Conservation (phyloP, 31 red algal genomes). For the Bonnemaisonia californica region DNA sequence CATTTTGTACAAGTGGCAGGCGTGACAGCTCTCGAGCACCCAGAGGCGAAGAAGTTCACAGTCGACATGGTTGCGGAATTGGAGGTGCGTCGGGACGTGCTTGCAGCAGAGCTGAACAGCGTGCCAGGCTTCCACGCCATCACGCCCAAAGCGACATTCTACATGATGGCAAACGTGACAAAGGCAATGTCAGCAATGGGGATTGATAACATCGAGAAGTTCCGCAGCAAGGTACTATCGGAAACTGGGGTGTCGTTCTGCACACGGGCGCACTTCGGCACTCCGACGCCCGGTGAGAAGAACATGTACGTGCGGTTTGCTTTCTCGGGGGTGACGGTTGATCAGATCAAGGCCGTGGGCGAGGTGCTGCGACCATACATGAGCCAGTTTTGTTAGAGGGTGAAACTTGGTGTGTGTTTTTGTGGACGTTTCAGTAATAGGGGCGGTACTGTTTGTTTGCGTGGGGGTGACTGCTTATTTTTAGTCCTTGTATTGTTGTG, state of each 20-base stretch:
- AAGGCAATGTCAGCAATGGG: conserved; percentile 59
- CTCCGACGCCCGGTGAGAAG: conserved; percentile 55
- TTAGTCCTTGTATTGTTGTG: too few relatives aligned
- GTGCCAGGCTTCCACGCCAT: conserved; percentile 54
- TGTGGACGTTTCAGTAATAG: too few relatives aligned
- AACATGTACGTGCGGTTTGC: conserved; percentile 75
- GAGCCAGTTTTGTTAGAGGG: conserved; percentile 46
- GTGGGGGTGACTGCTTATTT: too few relatives aligned
- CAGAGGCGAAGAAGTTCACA: conserved; percentile 58
- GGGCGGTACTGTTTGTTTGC: too few relatives aligned
- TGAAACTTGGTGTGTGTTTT: too few relatives aligned
- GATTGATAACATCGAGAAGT: conserved; percentile 46
- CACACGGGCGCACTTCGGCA: conserved; percentile 70
- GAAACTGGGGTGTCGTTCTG: conserved; percentile 78
- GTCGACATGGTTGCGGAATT: conserved; percentile 66
- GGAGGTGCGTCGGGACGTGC: conserved; percentile 56
- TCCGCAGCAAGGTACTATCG: conserved; percentile 52
- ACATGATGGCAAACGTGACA: conserved; percentile 77
- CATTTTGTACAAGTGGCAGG: conserved; percentile 81
- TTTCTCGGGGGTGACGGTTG: conserved; percentile 70
- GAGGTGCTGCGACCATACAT: conserved; percentile 61
- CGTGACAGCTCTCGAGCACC: conserved; percentile 72
- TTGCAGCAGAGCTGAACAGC: conserved; percentile 40
- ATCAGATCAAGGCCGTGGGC: conserved; percentile 60
- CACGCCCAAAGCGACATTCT: conserved; percentile 71